Evolutionary conservation across 495 filamentous ascomycete genomes (phyloP), one percentile per base, ranked within the genome.

Genomic region (Tuber aestivum): DNA sequence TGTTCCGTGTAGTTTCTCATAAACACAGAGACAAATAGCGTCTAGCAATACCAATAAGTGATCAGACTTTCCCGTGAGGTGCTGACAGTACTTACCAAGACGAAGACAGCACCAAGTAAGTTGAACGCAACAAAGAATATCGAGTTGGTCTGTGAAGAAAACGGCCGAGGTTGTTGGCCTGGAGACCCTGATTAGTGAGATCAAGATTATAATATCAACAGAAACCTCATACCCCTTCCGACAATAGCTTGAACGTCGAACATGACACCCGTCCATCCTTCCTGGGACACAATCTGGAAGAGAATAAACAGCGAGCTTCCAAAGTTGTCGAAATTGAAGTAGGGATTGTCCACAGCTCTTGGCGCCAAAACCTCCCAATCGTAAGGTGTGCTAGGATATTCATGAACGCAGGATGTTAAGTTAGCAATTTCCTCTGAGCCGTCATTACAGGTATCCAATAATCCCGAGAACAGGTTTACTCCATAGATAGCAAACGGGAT

Each of bases 1-100:
- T 98, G 94, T 85, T 99, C 95, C 5, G 95, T 98, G 86, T 98
- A 98, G 83, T 96, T 98, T 69, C 95, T 92, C 96, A 99, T 99
- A 84, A 99, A 99, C 70, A 99, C 95, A 77, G 95, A 97, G 45
- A 98, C 95, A 83, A 99, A 99, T 82, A 99, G 86, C 2, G 96
- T 99, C 79, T 82, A 42, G 21, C 21, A 45, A 69, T 3, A 23
- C 48, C 77, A 40, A 81, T 45, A 69, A n/a, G 70, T 42, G 14
- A 21, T 18, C 50, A 56, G 7, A 20, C 32, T 27, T 23, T 8
- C 61, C 21, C 4, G 41, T 32, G 37, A 32, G 35, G n/a, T 20
- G 40, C 20, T 41, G 38, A 16, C 10, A 27, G 35, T 56, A 75
- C 76, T 72, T 72, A 82, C 80, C 84, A 99, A 86, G 71, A 99